These are phyloP conservation scores for Pneumocystis murina DNA, from an alignment of 1,139 yeast species.

Conservation along the genomic window DNA sequence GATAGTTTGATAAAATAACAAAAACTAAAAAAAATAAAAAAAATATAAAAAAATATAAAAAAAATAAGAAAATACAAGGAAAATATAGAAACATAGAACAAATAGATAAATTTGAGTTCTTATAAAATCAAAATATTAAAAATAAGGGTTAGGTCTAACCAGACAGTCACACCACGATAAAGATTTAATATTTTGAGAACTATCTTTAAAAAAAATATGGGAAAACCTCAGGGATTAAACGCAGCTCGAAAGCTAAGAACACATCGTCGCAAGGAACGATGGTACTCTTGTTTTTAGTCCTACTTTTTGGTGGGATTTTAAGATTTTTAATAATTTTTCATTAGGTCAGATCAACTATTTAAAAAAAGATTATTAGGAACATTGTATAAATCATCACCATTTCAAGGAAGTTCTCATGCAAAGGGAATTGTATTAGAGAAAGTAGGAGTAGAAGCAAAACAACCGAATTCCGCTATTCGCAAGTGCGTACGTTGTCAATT, in stretches of 20 bases:
- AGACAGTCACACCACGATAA: background rate
- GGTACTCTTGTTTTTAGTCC: constrained; percentile 13
- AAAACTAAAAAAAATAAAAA: too few species aligned
- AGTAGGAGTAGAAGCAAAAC: constrained; percentile 99
- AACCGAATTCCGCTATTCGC: constrained; percentile 99
- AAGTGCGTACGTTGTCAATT: constrained; percentile 98
- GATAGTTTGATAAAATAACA: too few species aligned
- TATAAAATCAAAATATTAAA: too few species aligned
- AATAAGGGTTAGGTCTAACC: background rate
- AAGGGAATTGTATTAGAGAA: constrained; percentile 99
- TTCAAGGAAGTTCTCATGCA: constrained; percentile 99
- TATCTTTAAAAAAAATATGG: constrained; percentile 4
- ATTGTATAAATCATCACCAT: constrained; percentile 99
- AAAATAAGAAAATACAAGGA: too few species aligned
- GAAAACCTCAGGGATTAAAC: constrained; percentile 69
- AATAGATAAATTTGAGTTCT: too few species aligned
- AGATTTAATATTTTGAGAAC: background rate
- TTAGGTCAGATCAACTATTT: constrained; percentile 94
- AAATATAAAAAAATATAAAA: too few species aligned
- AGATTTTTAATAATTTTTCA: constrained; percentile 37
- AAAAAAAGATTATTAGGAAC: constrained; percentile 98
- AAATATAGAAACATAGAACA: too few species aligned
- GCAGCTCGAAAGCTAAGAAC: constrained; percentile 99
- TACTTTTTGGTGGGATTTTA: background rate
- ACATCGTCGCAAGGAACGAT: constrained; percentile 94